Base-by-base conservation (phyloP, 805 yeast species). In the Yarrowia sp. region DNA sequence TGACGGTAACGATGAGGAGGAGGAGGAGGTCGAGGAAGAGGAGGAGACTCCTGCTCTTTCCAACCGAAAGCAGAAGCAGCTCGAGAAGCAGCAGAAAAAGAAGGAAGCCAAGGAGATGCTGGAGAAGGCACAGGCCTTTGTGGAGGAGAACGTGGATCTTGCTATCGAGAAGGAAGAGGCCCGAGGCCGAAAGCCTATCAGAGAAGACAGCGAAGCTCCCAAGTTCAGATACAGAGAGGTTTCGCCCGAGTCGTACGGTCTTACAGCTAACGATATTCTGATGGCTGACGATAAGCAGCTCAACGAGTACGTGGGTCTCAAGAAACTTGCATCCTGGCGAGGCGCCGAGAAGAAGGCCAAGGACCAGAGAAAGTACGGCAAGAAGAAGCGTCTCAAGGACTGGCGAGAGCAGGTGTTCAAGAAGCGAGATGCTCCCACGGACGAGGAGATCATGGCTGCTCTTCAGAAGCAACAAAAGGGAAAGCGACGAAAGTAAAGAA, bases 291-390 rank as follows among this genome's bases (percentile, higher is more conserved):
- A 95, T 77, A 83, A 84, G 70, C 90, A 89, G 61, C 82, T 95
- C 78, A 95, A 95, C 78, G 89, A 88, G 69, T 92, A 83, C 74
- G 88, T 92, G 69, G 95, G 97, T 26, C 81, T 95, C 74, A 94
- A 94, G 82, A 93, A 93, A 78, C 87, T 95, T 72, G 98, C 98
- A 0, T 94, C 98, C 38, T 95, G 91, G 77, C 87, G 97, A 77
- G 86, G 91, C 32, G 85, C 85, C 72, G 96, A 90, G 70, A 82
- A 84, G 72, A 83, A 87, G 72, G 79, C 82, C 72, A 91, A 89
- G 76, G 99, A 95, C 77, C 89, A 87, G 79, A 84, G 96, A 76
- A 91, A 91, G 80, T 89, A 85, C 69, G 87, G 92, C 46, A 95
- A 94, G 83, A 87, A 88, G 80, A 90, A 85, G 79, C 84, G 95